Base-by-base conservation (phyloP, 257 asterid genomes). In the Solanum stenotomum region DNA sequence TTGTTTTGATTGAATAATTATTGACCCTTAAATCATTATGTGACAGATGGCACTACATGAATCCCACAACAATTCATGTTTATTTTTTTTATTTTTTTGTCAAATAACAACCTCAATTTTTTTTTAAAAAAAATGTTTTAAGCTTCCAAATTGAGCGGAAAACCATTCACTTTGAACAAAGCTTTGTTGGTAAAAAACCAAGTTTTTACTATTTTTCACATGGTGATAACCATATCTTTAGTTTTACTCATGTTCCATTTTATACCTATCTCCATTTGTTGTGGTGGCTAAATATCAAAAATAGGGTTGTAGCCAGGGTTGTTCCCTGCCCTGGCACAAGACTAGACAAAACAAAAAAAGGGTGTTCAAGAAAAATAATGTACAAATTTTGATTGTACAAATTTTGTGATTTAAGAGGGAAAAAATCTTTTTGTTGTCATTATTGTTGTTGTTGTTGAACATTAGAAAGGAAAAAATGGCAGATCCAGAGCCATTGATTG, bases 131-230 rank as follows among this genome's bases (percentile, higher is more conserved):
- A 42, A n/a, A 2, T 1, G 10, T 77, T 33, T 4, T 22, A 34
- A n/a, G 15, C 22, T 25, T 34, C 89, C 90, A 49, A n/a, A 5
- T 42, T 23, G 49, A 87, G 34, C 81, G 90, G 90, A 31, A 33
- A 49, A 68, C 90, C 88, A 44, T 85, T 12, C 90, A 84, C 22
- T 87, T 83, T 42, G 83, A 77, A 46, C 42, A 81, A 81, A 81
- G 3, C 42, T 46, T 81, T 81, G 59, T 71, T 59, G 71, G 67
- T 31, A 33, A 13, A 33, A 8, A 29, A 27, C 2, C 6, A 34
- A 27, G 3, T 27, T 46, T 29, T 81, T 81, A 29, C 85, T 81
- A 81, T 81, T 81, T 79, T 22, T 25, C 88, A 11, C 65, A 63
- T 84, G 87, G 49, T 56, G 23, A 85, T 84, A 59, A 87, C 25